Evolutionary conservation across 208 protist species (phyloP), one percentile per base, ranked within the genome.

Genomic region (Crithidia fasciculata): DNA sequence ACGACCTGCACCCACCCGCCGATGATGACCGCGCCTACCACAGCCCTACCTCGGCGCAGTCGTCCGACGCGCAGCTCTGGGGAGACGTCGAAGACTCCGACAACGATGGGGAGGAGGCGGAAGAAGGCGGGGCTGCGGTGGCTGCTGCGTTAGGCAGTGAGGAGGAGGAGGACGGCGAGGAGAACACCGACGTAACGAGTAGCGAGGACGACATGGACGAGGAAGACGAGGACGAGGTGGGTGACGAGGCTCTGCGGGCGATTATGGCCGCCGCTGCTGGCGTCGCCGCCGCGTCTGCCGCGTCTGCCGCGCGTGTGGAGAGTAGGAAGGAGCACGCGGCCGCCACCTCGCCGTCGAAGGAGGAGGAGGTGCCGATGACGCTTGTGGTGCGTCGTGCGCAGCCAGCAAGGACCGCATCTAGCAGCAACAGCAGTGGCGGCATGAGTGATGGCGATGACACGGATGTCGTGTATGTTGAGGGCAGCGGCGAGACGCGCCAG

Each of bases 401-500:
- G n/a, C 8, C 6, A 15, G 13, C 4, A 6, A 50, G 28, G 28
- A 57, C 66, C 16, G 4, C 36, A 43, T 41, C 40, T 40, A 16
- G 47, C 12, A 41, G 0, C 4, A 36, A 57, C 16, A 41, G 62
- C 10, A n/a, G 50, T 36, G 28, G 28, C 50, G 18, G 8, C 28
- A 28, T 28, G 28, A 28, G 28, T 28, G 45, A 13, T 18, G 53
- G 54, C 44, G 72, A 77, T 7, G 74, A 66, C 6, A 44, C 63
- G 49, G 65, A 76, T 52, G 50, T 8, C 12, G 43, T 45, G 18
- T 57, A 69, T 44, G 55, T 94, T 15, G 68, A 76, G 57, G 85
- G 86, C 28, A 72, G 73, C 40, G 87, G 91, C n/a, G 83, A 88
- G 55, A 82, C 82, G 39, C 52, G 66, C 50, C 76, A 83, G 60